Evolutionary conservation across 2,329 filamentous ascomycete species (phyloP).

Genomic region (Apiospora koreana): DNA sequence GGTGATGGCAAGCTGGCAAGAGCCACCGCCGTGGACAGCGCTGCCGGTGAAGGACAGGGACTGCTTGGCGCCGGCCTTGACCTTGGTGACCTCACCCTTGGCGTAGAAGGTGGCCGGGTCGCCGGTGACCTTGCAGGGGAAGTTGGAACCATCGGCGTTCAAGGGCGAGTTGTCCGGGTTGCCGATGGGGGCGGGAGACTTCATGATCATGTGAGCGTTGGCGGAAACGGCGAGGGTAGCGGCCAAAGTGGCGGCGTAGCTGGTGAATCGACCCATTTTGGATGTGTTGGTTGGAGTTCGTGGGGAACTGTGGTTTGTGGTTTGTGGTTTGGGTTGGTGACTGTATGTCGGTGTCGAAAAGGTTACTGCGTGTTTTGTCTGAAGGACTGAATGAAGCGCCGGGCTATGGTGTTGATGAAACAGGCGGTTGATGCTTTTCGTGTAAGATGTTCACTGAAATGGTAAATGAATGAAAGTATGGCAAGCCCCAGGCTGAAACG

Average conservation of each 20-base stretch:
- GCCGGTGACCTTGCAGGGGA: conserved; percentile 62
- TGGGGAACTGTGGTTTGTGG: background rate
- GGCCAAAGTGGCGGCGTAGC: conserved; percentile 40
- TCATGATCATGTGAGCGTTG: conserved; percentile 66
- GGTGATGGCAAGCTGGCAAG: conserved; percentile 71
- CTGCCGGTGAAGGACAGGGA: conserved; percentile 57
- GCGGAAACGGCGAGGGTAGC: conserved; percentile 48
- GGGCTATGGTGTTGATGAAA: conserved; percentile 5
- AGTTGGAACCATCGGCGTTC: conserved; percentile 47
- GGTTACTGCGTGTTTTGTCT: background rate
- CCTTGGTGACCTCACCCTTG: conserved; percentile 41
- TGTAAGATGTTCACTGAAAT: conserved; percentile 3
- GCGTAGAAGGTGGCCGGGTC: conserved; percentile 30
- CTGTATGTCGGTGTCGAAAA: background rate
- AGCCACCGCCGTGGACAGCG: conserved; percentile 72
- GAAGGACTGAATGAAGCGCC: conserved; percentile 8
- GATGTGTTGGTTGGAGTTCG: background rate
- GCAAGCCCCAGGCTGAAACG: conserved; percentile 6
- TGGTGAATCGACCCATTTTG: conserved; percentile 12
- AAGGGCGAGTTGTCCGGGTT: conserved; percentile 59
- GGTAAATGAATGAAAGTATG: background rate
- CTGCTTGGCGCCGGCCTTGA: conserved; percentile 43
- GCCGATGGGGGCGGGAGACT: conserved; percentile 55
- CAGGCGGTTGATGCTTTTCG: conserved; percentile 4
- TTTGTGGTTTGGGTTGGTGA: background rate